Evolutionary conservation across 352 stramenopile species (phyloP), one percentile per base, ranked within the genome.

Genomic region (Phytophthora colocasiae): DNA sequence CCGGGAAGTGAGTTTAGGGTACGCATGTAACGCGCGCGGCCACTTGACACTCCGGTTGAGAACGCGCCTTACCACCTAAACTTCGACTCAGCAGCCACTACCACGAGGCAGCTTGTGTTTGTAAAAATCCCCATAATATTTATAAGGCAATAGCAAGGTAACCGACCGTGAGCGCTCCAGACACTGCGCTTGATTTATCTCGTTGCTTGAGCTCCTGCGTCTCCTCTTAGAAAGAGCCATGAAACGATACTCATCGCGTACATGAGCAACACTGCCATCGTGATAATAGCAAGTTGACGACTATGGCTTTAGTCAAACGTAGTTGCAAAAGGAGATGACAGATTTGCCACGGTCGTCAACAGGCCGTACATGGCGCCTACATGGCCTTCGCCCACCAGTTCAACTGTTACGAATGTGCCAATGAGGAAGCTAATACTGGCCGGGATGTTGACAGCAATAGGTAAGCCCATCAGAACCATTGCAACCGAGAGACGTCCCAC

Each of bases 281-380:
- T 71, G 24, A 77, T 66, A 19, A 19, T 19, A 19, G 19, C 19
- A 19, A 19, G 19, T 19, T 19, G 19, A 19, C 19, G 19, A 19
- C 19, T 19, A 19, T 19, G 19, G 19, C 19, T 19, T 71, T 45
- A 22, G 53, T 68, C 9, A 75, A 75, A 6, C 9, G 69, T 52
- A 14, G 66, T 41, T 45, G 59, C 66, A 40, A 74, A 69, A 11
- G 66, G 66, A 4, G 52, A 59, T 6, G 57, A 61, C 0, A 70
- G 41, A 38, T 81, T 78, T 0, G 41, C 45, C 1, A 77, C 52
- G 2, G 69, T 81, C 19, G 72, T 77, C 10, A 80, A 38, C 32
- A 58, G 53, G 8, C 75, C 71, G 55, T 82, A 86, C 40, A 75
- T 58, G 2, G 72, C 71, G 14, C 70, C 72, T 58, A 83, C 77